Evolutionary conservation across 768 basidiomycete genomes (phyloP).

Genomic region (Mycena polygramma): DNA sequence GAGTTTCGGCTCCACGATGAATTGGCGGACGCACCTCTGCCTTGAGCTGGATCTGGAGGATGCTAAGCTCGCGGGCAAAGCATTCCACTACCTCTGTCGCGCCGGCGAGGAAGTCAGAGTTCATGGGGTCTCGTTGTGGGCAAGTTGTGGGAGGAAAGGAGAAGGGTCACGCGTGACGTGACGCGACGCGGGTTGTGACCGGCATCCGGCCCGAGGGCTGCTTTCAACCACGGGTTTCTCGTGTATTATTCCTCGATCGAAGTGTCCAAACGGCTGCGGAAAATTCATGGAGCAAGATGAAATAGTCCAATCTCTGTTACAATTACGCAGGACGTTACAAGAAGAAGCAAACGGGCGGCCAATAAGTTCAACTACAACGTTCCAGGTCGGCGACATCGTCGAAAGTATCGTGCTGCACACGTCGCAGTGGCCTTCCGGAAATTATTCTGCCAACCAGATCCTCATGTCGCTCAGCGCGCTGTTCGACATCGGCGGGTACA

Average conservation of each 20-base stretch:
- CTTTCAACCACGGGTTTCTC: no score
- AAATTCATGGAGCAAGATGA: no score
- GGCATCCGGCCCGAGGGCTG: no score
- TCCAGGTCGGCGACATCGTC: not conserved
- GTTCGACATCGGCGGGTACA: not conserved
- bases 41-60: not conserved
- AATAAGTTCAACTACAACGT: no score
- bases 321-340: no score
- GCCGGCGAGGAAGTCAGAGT: not conserved
- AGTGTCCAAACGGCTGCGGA: no score
- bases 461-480: not conserved
- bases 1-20: not conserved
- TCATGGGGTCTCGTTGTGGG: not conserved
- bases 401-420: slow-evolving; percentile 4
- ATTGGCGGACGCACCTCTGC: not conserved
- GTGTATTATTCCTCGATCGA: no score
- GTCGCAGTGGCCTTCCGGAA: not conserved
- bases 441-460: not conserved
- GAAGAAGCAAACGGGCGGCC: no score
- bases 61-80: not conserved
- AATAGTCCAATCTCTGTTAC: no score
- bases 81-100: not conserved
- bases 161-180: no score
- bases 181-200: no score
- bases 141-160: no score